phyloP scores from a whole-genome alignment of 805 yeast species.

The Wickerhamiella nectarea region DNA sequence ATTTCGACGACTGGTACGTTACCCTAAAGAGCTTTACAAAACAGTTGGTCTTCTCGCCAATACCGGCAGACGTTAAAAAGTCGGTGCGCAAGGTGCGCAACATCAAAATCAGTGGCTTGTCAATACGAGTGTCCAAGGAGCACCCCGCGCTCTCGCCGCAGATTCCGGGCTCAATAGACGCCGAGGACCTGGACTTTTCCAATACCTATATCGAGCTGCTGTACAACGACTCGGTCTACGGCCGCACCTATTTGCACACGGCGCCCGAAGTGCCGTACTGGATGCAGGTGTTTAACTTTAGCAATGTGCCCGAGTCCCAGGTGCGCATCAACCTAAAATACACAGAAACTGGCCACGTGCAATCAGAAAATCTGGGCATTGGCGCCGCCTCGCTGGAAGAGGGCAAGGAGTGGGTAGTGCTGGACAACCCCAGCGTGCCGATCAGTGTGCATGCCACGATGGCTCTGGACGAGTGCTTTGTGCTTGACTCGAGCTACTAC shows the following conservation, averaged over 20 bases:
- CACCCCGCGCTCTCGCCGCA: constrained; percentile 8
- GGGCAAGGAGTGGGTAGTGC: constrained; percentile 6
- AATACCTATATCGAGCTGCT: constrained; percentile 51
- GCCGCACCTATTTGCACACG: constrained; percentile 51
- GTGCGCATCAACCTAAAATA: constrained; percentile 15
- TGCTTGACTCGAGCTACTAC: constrained; percentile 45
- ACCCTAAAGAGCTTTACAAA: constrained; percentile 20
- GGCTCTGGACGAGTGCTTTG: constrained; percentile 18
- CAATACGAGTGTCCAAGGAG: constrained; percentile 1
- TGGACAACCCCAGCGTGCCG: constrained; percentile 9
- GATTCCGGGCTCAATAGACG: constrained; percentile 8
- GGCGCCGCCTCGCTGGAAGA: constrained; percentile 3
- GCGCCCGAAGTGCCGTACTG: constrained; percentile 53
- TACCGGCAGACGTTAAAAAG: constrained; percentile 10
- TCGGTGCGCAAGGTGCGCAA: constrained; percentile 13
- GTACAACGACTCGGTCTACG: constrained; percentile 66
- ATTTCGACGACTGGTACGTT: constrained; percentile 25
- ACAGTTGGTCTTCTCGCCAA: constrained; percentile 18
- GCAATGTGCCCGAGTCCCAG: constrained; percentile 36
- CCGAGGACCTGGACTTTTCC: constrained; percentile 13
- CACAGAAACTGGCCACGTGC: constrained; percentile 29
- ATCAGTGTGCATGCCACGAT: constrained; percentile 21
- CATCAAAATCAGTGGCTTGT: constrained; percentile 7
- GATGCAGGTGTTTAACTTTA: constrained; percentile 59
- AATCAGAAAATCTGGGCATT: constrained; percentile 11